Evolutionary conservation across 2,329 filamentous ascomycete genomes (phyloP).

Genomic region (Ophiosphaerella korrae): DNA sequence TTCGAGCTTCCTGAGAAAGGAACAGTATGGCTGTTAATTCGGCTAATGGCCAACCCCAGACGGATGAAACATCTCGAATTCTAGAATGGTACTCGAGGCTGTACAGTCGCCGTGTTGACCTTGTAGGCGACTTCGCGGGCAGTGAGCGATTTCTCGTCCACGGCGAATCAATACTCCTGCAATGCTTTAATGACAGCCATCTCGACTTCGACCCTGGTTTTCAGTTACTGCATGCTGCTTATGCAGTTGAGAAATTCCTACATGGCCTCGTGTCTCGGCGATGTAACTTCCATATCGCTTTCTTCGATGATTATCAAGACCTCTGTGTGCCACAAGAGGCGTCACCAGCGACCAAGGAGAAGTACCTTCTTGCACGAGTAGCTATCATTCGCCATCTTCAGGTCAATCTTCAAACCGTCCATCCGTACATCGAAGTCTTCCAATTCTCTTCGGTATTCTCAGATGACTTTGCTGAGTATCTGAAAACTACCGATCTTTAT

Average conservation of each 20-base stretch:
- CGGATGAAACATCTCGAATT: constrained; percentile 26
- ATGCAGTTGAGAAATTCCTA: constrained; percentile 71
- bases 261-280: constrained; percentile 64
- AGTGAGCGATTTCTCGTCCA: constrained; percentile 75
- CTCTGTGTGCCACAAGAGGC: constrained; percentile 60
- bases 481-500: constrained; percentile 61
- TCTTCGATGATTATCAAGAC: constrained; percentile 64
- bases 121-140: constrained; percentile 77
- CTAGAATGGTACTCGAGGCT: constrained; percentile 44
- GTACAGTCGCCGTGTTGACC: constrained; percentile 47
- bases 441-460: constrained; percentile 57
- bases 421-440: constrained; percentile 52
- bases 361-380: constrained; percentile 66
- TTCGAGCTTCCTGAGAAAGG: constrained; percentile 1
- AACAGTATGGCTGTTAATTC: constrained; percentile 27
- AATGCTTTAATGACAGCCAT: constrained; percentile 65
- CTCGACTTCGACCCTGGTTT: constrained; percentile 71
- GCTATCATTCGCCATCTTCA: constrained; percentile 69
- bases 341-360: constrained; percentile 45
- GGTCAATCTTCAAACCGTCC: constrained; percentile 47
- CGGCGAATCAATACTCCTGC: constrained; percentile 71
- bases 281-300: constrained; percentile 73
- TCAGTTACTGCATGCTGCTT: constrained; percentile 73
- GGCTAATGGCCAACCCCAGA: constrained; percentile 14
- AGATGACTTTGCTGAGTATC: constrained; percentile 60